Evolutionary conservation across 208 protist genomes (phyloP).

Genomic region (Trichomonas tenax): DNA sequence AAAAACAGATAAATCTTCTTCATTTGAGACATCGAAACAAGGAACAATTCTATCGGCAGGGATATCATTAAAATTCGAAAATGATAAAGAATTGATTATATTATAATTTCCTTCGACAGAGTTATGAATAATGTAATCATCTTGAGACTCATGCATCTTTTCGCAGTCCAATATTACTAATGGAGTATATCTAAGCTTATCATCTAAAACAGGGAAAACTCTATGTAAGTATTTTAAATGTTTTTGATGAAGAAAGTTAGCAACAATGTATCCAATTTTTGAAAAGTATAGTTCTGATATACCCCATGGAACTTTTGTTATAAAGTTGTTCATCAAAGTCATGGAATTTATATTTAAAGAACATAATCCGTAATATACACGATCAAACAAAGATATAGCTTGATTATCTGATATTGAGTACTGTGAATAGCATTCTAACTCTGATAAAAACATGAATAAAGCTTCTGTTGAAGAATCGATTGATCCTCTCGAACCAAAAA

Average conservation of each 20-base stretch:
- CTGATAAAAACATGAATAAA: not conserved
- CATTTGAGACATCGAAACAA: not conserved
- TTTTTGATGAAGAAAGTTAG: not conserved
- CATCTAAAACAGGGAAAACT: not conserved
- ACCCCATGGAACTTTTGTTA: not conserved
- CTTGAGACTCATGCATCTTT: not conserved
- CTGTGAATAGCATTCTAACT: not conserved
- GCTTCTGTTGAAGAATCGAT: not conserved
- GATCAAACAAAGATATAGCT: not conserved
- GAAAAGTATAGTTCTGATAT: not conserved
- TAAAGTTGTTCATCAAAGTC: not conserved
- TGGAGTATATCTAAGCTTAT: not conserved
- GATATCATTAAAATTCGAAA: not conserved
- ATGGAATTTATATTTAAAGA: not conserved
- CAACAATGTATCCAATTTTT: not conserved
- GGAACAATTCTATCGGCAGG: not conserved
- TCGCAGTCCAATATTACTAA: not conserved
- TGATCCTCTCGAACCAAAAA: not conserved
- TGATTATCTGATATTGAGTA: not conserved
- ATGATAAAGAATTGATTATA: not conserved
- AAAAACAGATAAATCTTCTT: not conserved
- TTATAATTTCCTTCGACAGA: not conserved
- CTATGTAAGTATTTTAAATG: not conserved
- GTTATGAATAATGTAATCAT: not conserved
- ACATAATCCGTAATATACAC: not conserved